Percentiles rank a stretch among this genome's conserved stretches.
phyloP scores from a whole-genome alignment of 2,329 filamentous ascomycete species.

The Cladosporium sp. region DNA sequence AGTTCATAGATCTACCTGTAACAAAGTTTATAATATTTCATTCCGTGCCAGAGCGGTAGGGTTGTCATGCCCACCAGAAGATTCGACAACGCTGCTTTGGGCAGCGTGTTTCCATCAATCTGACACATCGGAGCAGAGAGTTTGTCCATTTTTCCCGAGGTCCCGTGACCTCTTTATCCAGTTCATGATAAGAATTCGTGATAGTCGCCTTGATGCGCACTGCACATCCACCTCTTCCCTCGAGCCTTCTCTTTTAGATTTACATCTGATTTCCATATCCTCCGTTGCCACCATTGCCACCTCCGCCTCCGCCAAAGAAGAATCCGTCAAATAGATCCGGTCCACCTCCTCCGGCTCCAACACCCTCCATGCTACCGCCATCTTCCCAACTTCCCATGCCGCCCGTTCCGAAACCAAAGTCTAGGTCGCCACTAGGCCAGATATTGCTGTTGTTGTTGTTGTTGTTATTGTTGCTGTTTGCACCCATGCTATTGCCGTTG shows the following conservation, averaged over 20 bases:
- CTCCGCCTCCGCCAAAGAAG: slow-evolving; percentile 62
- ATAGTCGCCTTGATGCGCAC: background rate
- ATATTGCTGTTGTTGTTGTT: slow-evolving; percentile 1
- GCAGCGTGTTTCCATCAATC: background rate
- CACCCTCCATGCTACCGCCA: slow-evolving; percentile 20
- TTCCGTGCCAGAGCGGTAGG: background rate
- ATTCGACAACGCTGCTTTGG: background rate
- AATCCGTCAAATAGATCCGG: slow-evolving; percentile 67
- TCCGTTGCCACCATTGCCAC: slow-evolving; percentile 36
- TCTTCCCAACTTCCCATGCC: slow-evolving; percentile 56
- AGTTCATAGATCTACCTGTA: background rate
- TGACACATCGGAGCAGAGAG: background rate
- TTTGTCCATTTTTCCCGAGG: background rate
- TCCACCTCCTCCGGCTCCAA: slow-evolving; percentile 37
- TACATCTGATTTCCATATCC: background rate
- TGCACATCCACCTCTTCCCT: background rate
- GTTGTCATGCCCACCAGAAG: background rate
- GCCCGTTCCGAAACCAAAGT: slow-evolving; percentile 32
- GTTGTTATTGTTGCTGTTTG: background rate
- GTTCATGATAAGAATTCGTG: background rate
- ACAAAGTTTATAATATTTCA: background rate
- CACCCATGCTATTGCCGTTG: slow-evolving; percentile 3
- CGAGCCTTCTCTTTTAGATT: background rate
- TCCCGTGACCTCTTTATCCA: background rate
- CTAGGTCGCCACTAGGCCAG: slow-evolving; percentile 18